These are phyloP conservation scores for Rhizophora mangle DNA, from an alignment of 345 rosid species.

Conservation along the genomic window DNA sequence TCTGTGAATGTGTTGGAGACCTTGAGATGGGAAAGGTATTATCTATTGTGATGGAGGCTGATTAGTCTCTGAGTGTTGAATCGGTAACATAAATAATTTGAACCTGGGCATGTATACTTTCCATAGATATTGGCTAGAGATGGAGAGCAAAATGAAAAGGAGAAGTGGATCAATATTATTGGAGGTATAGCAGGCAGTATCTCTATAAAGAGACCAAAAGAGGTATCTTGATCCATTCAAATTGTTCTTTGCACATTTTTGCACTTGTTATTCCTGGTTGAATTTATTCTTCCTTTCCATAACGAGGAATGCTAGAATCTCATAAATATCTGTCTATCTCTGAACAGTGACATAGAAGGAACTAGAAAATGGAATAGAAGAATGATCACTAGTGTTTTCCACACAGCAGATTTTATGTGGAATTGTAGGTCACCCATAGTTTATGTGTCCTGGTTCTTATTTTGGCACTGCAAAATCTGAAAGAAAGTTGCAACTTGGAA, in stretches of 20 bases:
- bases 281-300: not conserved
- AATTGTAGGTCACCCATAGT: not conserved
- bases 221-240: conserved; percentile 40
- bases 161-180: conserved; percentile 89
- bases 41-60: no score
- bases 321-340: not conserved
- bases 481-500: not conserved
- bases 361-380: not conserved
- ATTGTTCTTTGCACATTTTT: not conserved
- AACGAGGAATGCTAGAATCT: not conserved
- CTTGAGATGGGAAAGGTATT: conserved; percentile 98
- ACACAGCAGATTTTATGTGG: not conserved
- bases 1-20: conserved; percentile 98
- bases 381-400: not conserved
- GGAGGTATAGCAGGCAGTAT: conserved; percentile 83
- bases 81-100: conserved; percentile 14
- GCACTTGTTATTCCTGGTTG: not conserved
- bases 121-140: conserved; percentile 81
- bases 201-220: conserved; percentile 97
- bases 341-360: not conserved
- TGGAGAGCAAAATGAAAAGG: conserved; percentile 80
- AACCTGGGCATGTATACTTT: conserved; percentile 10
- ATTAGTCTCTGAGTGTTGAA: no score
- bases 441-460: no score
- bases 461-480: not conserved